Evolutionary conservation across 75 land plant genomes (phyloP), one percentile per base, ranked within the genome.

Genomic region (Chamaecyparis obtusa): DNA sequence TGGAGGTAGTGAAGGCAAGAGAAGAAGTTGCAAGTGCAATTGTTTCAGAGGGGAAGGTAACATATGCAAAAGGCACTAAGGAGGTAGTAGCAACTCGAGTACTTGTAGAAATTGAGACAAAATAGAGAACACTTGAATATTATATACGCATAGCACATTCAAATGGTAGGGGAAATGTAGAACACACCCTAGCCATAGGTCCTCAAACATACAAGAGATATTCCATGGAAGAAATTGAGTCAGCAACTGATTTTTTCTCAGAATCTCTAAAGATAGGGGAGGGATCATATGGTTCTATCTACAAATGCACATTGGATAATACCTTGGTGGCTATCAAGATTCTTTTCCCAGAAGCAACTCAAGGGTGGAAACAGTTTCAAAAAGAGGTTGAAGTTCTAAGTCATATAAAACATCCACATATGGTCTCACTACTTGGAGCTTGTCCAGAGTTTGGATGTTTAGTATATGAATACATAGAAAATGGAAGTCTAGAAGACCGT

Each of bases 221-320:
- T 80, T 87, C 92, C 32, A 87, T 15, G 37, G 84, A 89, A 64
- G 95, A 97, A 55, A 87, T 97, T 60, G 92, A 91, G 83, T 85
- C 37, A 48, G 98, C 98, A 64, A 95, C 99, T 36, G 89, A 92
- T 57, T 86, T 86, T 85, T 96, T 96, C 89, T 88, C 93, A 69
- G 92, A 89, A 83, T 32, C 69, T 46, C 92, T 86, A 39, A 91
- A 94, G 86, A 92, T 96, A 80, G 99, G 99, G 3, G 93, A 94
- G 79, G 99, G 99, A 80, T 91, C 94, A 3, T 96, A 91, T 91
- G 99, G 97, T n/a, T 90, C 92, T 83, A 96, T 96, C 14, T 97
- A 93, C 89, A 95, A 92, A 72, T 89, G 99, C 84, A 92, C 56
- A 67, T 90, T 94, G 78, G 90, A 94, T 90, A 88, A 91, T 80